Evolutionary conservation across 2,329 filamentous ascomycete species (phyloP).

Genomic region (Clarireedia paspali): DNA sequence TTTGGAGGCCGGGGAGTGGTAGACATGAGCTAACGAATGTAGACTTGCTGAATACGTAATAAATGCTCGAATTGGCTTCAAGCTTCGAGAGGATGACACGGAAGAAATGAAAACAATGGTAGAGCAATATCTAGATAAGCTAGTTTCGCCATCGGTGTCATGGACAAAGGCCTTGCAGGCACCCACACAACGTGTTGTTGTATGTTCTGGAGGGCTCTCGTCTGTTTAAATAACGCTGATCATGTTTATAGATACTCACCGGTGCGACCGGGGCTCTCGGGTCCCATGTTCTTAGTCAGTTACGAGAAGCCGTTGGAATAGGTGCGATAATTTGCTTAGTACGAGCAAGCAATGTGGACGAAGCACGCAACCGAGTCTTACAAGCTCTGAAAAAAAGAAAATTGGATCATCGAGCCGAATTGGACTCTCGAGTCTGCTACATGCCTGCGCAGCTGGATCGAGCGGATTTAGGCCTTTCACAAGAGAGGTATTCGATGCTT

Average conservation of each 20-base stretch:
- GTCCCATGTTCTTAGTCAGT: conserved; percentile 37
- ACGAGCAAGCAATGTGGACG: conserved; percentile 36
- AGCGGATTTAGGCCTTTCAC: conserved; percentile 40
- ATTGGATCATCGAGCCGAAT: not conserved
- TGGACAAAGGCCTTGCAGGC: no score
- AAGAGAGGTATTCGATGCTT: conserved; percentile 29
- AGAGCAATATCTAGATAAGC: not conserved
- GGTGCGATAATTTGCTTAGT: conserved; percentile 38
- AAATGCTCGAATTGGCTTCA: not conserved
- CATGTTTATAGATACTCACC: conserved; percentile 33
- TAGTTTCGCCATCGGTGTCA: not conserved
- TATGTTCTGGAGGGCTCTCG: not conserved
- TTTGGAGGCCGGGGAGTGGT: no score
- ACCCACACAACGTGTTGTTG: not conserved
- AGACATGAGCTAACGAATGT: not conserved
- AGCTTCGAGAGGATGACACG: not conserved
- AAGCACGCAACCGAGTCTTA: conserved; percentile 37
- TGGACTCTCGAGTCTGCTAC: conserved; percentile 7
- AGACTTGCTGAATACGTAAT: conserved; percentile 4
- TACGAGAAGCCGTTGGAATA: conserved; percentile 29
- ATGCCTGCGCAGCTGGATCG: conserved; percentile 39
- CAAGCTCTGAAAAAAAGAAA: conserved; percentile 34
- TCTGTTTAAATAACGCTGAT: not conserved
- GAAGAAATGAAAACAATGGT: not conserved
- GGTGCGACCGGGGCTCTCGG: conserved; percentile 45